Evolutionary conservation across 2,329 filamentous ascomycete species (phyloP), one percentile per base, ranked within the genome.

Genomic region (Pseudogymnoascus verrucosus): DNA sequence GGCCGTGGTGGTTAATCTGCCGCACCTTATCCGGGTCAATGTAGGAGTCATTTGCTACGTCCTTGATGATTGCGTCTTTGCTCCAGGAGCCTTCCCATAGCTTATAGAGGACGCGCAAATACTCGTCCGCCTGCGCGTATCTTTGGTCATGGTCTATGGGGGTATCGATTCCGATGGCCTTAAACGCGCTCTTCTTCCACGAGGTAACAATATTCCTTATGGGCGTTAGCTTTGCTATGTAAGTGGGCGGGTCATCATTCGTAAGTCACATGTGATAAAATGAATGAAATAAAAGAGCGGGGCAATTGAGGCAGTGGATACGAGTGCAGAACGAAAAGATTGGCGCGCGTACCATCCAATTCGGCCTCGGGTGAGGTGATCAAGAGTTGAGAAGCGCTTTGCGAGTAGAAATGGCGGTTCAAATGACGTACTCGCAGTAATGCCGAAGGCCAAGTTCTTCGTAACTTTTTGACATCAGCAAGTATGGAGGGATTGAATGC

Each of bases 381-480:
- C 87, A 0, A 89, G 77, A 0, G 87, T 89, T 3, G 82, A 85
- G 10, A 89, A 74, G n/a, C 86, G 76, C 16, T 87, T 75, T 0
- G 87, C 87, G 12, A 89, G 76, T 67, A 88, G 83, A 69, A 88
- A 89, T 0, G 87, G 87, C 69, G 86, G 82, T 70, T 89, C 86
- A 65, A 89, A 89, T 0, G 84, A 87, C 0, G 87, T 89, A 1
- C 83, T 82, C 0, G 86, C 81, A 0, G 87, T 89, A 0, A 89
- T 84, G 0, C 86, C 86, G 64, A 89, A 89, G 0, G 81, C 83
- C 10, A 90, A 79, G 65, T 79, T 87, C 67, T 83, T 81, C 0
- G 87, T 89, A 0, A 79, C 86, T 1, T 54, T 54, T 28, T 88
- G 65, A 89, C 84, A 1, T 80, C 85, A 67, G 44, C 44, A 31